A percentile compares a stretch with the other conserved stretches of the same genome.
Evolutionary conservation across 768 basidiomycete species (phyloP).

Genomic region (Nevesoporus exiguus): DNA sequence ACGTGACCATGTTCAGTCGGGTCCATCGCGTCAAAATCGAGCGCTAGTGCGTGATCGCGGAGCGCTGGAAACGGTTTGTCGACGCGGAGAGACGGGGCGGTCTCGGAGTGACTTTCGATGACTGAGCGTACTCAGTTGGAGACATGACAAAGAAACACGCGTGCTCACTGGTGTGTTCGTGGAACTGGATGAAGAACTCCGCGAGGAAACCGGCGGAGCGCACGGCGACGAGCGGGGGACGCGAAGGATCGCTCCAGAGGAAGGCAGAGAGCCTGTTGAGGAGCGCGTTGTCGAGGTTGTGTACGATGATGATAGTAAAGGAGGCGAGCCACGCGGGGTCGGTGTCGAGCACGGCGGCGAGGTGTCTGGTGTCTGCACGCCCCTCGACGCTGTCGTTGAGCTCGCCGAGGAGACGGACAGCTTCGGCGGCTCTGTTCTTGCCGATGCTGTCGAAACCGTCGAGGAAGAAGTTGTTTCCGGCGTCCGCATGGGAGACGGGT

Average conservation of each 20-base stretch:
- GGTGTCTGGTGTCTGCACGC: slow-evolving; percentile 50
- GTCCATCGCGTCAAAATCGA: slow-evolving; percentile 80
- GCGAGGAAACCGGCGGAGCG: slow-evolving; percentile 88
- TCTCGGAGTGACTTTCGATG: slow-evolving; percentile 85
- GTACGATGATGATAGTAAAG: slow-evolving; percentile 80
- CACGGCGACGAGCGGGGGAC: slow-evolving; percentile 71
- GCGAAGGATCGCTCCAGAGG: slow-evolving; percentile 62
- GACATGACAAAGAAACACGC: neutral
- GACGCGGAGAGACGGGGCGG: slow-evolving; percentile 71
- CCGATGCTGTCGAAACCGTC: slow-evolving; percentile 74
- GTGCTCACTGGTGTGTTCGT: slow-evolving; percentile 76
- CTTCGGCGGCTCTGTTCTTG: slow-evolving; percentile 74
- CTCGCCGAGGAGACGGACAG: slow-evolving; percentile 71
- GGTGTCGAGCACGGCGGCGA: slow-evolving; percentile 54
- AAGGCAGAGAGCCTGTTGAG: slow-evolving; percentile 59
- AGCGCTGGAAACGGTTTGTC: slow-evolving; percentile 87
- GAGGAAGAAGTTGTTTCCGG: slow-evolving; percentile 97
- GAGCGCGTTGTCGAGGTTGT: slow-evolving; percentile 62
- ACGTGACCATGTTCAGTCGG: slow-evolving; percentile 87
- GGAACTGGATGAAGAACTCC: slow-evolving; percentile 83
- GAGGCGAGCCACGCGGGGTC: slow-evolving; percentile 53
- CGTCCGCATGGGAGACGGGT: slow-evolving; percentile 64
- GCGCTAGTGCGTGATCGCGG: slow-evolving; percentile 60
- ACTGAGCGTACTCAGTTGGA: slow-evolving; percentile 43
- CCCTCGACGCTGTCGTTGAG: slow-evolving; percentile 88